Base-by-base conservation (phyloP, 352 stramenopile species). In the Globisporangium uncinulatum region DNA sequence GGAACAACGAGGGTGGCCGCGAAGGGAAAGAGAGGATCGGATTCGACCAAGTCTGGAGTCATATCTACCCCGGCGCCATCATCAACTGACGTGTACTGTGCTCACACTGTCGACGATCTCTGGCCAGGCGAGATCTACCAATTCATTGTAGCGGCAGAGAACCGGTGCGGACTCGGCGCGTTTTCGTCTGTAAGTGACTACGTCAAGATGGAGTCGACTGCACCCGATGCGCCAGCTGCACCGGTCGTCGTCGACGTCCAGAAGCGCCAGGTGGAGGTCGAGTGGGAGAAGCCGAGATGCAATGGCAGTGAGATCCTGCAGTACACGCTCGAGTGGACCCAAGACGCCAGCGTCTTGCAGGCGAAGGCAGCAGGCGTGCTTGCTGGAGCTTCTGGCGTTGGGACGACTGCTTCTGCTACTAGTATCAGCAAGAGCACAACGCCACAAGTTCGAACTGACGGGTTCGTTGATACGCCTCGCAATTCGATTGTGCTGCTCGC, bases 101-200 rank as follows among this genome's bases (percentile, higher is more conserved):
- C 73, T 10, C 85, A 73, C 47, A 66, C 49, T 0, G 47, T 85
- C 13, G 37, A 72, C 3, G 70, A 69, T 0, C 61, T 92, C 14
- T 86, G 77, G 70, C 58, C 82, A 14, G 82, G 82, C 2, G 79
- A 87, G 47, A 75, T 92, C 17, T 92, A 92, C 47, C 79, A 89
- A 51, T 92, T 92, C 49, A 67, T 79, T 17, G 73, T 83, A 17
- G 82, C 79, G 11, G 76, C 77, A 24, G 73, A 82, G 39, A 92
- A 92, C 53, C 73, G 77, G 1, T 89, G 82, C 39, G 82, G 79
- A 5, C 19, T 84, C 0, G 79, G 67, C 4, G 70, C 74, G 29
- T 89, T 87, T 55, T 89, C 75, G n/a, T 65, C 65, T 2, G 58
- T 81, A 44, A 87, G 74, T 17, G 79, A 88, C 57, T 92, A 89